Evolutionary conservation across 1,284 basidiomycete species (phyloP).

Genomic region (Cystobasidium pallidum): DNA sequence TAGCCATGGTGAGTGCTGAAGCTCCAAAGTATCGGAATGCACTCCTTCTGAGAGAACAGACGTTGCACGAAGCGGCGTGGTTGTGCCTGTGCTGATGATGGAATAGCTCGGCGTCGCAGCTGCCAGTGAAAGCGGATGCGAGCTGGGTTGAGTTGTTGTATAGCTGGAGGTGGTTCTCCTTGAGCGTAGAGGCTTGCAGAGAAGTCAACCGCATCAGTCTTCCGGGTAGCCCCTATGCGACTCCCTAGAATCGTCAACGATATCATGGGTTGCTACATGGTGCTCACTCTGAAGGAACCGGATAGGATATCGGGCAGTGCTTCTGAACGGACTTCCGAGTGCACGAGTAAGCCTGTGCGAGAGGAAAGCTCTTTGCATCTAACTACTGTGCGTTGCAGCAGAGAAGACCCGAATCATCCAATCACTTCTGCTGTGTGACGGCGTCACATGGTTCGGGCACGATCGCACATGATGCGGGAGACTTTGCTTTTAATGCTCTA

Average conservation of each 20-base stretch:
- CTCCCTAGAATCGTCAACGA: too few relatives aligned
- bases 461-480: slow-evolving; percentile 1
- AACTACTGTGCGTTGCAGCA: background rate
- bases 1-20: slow-evolving; percentile 30
- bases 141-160: slow-evolving; percentile 19
- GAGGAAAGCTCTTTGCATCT: slow-evolving; percentile 22
- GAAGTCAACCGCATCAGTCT: background rate
- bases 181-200: slow-evolving; percentile 8
- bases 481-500: too few relatives aligned
- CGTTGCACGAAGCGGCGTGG: slow-evolving; percentile 21
- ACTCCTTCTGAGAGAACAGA: slow-evolving; percentile 32
- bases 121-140: background rate
- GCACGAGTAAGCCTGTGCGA: background rate
- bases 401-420: background rate
- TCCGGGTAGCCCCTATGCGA: too few relatives aligned
- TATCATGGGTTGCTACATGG: too few relatives aligned
- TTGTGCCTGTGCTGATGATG: slow-evolving; percentile 57
- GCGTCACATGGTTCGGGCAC: background rate
- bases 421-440: background rate
- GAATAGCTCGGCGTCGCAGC: background rate
- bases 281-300: slow-evolving; percentile 4
- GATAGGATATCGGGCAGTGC: background rate
- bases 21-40: slow-evolving; percentile 40
- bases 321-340: background rate
- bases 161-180: slow-evolving; percentile 18